phyloP scores from a whole-genome alignment of 768 basidiomycete species.

The Rhodosporidiobolus odoratus region DNA sequence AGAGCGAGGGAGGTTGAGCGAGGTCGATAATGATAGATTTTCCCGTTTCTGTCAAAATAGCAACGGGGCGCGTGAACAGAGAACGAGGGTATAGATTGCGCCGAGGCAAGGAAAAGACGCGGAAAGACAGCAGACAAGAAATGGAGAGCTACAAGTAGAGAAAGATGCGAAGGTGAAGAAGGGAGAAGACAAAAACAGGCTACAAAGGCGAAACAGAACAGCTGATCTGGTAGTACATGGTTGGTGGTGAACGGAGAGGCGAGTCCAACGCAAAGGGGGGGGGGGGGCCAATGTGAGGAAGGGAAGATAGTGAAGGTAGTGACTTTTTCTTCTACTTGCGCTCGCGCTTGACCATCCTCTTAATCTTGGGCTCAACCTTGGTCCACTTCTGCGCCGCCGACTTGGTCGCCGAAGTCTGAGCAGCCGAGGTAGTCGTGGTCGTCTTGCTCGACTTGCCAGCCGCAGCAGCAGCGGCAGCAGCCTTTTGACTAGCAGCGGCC shows the following conservation, averaged over 20 bases:
- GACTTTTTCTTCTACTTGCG: not conserved
- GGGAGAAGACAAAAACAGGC: not conserved
- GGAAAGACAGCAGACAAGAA: not conserved
- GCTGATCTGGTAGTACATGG: no score
- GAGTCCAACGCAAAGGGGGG: not conserved
- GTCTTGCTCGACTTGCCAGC: no score
- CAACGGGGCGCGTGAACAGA: no score
- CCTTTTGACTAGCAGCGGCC: not conserved
- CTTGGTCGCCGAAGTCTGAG: not conserved
- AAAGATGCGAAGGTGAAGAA: not conserved
- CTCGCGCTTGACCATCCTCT: not conserved
- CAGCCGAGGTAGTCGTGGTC: not conserved
- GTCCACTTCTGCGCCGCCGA: slow-evolving; percentile 1
- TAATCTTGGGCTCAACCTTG: not conserved
- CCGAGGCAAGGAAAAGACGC: not conserved
- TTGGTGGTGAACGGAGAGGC: not conserved
- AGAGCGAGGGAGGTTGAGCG: not conserved
- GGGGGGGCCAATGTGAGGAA: not conserved
- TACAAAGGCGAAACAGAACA: no score
- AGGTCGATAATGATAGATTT: not conserved
- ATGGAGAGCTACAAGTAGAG: not conserved
- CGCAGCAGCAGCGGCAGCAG: not conserved
- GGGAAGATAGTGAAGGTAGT: not conserved
- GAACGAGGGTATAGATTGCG: not conserved
- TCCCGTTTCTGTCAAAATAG: no score